Percentiles rank a stretch among this genome's conserved stretches.
phyloP scores from a whole-genome alignment of 768 basidiomycete genomes.

The Mycena amicta region DNA sequence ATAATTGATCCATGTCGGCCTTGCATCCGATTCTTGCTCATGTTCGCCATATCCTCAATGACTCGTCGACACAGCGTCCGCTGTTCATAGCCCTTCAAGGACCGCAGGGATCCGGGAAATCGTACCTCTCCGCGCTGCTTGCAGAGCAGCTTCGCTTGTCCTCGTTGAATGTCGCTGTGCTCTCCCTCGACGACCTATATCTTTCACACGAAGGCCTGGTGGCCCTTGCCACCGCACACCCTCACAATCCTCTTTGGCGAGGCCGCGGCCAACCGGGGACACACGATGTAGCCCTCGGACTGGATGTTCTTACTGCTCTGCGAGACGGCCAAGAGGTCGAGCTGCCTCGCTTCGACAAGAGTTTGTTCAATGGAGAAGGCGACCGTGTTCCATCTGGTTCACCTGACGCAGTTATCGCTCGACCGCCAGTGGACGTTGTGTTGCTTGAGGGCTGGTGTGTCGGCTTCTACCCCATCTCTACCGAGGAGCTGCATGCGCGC shows the following conservation, averaged over 20 bases:
- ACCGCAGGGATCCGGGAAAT: constrained; percentile 94
- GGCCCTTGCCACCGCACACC: constrained; percentile 54
- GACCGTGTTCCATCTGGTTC: constrained; percentile 62
- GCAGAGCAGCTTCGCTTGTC: constrained; percentile 42
- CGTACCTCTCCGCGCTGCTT: constrained; percentile 69
- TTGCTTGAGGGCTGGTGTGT: constrained; percentile 97
- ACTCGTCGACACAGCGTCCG: constrained; percentile 45
- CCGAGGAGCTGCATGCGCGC: constrained; percentile 50
- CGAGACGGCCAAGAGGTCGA: constrained; percentile 49
- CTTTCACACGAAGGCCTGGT: constrained; percentile 66
- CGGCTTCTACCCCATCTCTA: constrained; percentile 73
- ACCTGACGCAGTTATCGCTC: constrained; percentile 45
- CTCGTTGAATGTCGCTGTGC: constrained; percentile 56
- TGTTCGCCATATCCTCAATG: constrained; percentile 25
- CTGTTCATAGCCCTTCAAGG: constrained; percentile 89
- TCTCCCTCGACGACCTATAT: constrained; percentile 89
- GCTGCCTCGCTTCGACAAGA: constrained; percentile 89
- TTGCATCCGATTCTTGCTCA: constrained; percentile 32
- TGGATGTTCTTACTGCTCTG: constrained; percentile 52
- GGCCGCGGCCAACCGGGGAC: constrained; percentile 95
- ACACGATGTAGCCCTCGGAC: constrained; percentile 77
- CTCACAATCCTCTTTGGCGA: constrained; percentile 65
- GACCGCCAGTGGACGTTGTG: constrained; percentile 66
- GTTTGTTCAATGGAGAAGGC: constrained; percentile 76
- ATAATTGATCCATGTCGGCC: constrained; percentile 30